Evolutionary conservation across 257 asterid genomes (phyloP), one percentile per base, ranked within the genome.

Genomic region (Orobanche coerulescens): DNA sequence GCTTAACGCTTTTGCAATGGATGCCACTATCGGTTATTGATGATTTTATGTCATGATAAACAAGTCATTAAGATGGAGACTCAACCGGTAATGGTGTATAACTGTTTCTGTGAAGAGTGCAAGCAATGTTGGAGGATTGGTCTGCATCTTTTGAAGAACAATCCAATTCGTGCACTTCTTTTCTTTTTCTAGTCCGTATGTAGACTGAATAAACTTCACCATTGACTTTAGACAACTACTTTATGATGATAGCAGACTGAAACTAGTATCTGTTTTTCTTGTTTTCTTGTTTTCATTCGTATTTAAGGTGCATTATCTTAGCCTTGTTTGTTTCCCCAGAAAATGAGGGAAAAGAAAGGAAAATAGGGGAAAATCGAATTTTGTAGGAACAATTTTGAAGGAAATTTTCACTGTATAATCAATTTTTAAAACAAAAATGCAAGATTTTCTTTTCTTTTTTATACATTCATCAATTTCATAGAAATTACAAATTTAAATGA

Each of bases 1-100:
- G 58, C 46, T 51, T 11, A 48, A 19, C 57, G 58, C 22, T 52
- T 43, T 9, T 13, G 43, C 57, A 44, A 54, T 20, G 59, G 48
- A 58, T 42, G 16, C 20, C 26, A 34, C 56, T n/a, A n/a, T 42
- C 31, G 49, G 15, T 31, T 30, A 7, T 28, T 15, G 2, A 5
- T 66, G 46, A 26, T 44, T 33, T 34, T 36, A 31, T 47, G 31
- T 16, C 46, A 6, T 46, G 19, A 19, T 4, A 10, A 24, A 13
- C 14, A 12, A 34, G 58, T 12, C 26, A 25, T 52, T 52, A 16
- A 24, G 15, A 31, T 44, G 26, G 23, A 39, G 23, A 25, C 28
- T 39, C 55, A 39, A 30, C 8, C 16, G 46, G 16, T 69, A 15
- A 31, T 25, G 0, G 2, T 14, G 3, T 58, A 18, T 13, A 44